phyloP scores from a whole-genome alignment of 805 yeast genomes.

The Ogataea zsoltii region DNA sequence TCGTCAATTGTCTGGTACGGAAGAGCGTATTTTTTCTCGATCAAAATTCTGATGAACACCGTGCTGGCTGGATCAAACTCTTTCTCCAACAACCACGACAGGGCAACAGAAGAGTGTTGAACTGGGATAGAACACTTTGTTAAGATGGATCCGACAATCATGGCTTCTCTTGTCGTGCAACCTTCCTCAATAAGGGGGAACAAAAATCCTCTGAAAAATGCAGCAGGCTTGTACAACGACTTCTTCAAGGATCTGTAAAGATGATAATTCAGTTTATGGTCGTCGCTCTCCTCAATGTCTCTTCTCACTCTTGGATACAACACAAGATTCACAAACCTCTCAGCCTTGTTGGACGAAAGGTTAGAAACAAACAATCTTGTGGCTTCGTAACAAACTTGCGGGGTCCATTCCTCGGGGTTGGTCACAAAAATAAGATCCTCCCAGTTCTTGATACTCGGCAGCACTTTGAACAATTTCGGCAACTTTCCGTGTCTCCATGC shows the following conservation, averaged over 20 bases:
- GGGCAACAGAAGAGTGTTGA: conserved; percentile 93
- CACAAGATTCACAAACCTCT: conserved; percentile 70
- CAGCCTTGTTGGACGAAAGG: conserved; percentile 84
- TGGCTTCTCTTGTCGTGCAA: conserved; percentile 90
- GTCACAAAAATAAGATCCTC: conserved; percentile 92
- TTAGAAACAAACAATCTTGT: conserved; percentile 92
- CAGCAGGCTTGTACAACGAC: conserved; percentile 94
- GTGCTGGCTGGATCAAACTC: conserved; percentile 89
- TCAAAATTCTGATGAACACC: conserved; percentile 81
- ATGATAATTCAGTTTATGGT: conserved; percentile 85
- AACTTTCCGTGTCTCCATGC: conserved; percentile 94
- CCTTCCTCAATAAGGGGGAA: conserved; percentile 89
- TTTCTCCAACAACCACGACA: conserved; percentile 76
- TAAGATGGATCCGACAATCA: conserved; percentile 90
- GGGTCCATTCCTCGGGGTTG: conserved; percentile 91
- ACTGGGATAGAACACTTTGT: conserved; percentile 91
- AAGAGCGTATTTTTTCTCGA: conserved; percentile 93
- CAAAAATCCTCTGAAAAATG: conserved; percentile 94
- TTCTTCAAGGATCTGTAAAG: conserved; percentile 89
- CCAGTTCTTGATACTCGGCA: conserved; percentile 94
- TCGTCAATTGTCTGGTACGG: conserved; percentile 97
- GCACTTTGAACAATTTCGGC: conserved; percentile 93
- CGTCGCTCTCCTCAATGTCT: conserved; percentile 70
- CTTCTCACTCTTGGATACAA: conserved; percentile 71
- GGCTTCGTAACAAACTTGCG: conserved; percentile 93